Conservation (phyloP, 164 flowering plant genomes). For the Kingdonia uniflora region DNA sequence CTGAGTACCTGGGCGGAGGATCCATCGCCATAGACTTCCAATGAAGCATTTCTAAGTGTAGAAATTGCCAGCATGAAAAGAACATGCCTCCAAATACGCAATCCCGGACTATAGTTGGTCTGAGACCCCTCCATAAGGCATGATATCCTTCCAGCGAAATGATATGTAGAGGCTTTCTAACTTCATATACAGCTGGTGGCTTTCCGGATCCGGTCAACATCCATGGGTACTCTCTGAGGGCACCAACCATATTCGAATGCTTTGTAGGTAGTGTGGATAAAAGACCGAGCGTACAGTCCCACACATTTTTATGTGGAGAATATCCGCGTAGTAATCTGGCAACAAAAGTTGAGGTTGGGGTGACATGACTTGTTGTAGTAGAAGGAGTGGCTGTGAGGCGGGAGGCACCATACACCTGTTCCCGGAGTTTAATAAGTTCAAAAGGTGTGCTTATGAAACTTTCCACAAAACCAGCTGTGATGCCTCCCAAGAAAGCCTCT, state of each 20-base stretch:
- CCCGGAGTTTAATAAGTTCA: conserved; percentile 74
- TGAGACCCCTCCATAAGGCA: conserved; percentile 72
- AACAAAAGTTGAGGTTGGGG: conserved; percentile 25
- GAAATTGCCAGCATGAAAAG: conserved; percentile 76
- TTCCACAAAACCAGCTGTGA: conserved; percentile 67
- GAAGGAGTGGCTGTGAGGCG: conserved; percentile 21
- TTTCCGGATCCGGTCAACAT: conserved; percentile 91
- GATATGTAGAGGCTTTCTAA: conserved; percentile 40
- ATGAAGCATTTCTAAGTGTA: conserved; percentile 66
- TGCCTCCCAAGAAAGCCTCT: conserved; percentile 82
- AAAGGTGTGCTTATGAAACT: conserved; percentile 66
- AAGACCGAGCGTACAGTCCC: conserved; percentile 47
- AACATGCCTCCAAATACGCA: conserved; percentile 71
- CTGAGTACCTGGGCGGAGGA: conserved; percentile 56
- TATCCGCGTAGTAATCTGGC: conserved; percentile 47
- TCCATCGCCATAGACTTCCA: conserved; percentile 83
- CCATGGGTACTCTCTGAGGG: conserved; percentile 83
- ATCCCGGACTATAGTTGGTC: conserved; percentile 73
- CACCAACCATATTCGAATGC: conserved; percentile 42
- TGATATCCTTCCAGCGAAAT: conserved; percentile 77
- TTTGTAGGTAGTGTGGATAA: conserved; percentile 49
- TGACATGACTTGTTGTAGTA: conserved; percentile 19
- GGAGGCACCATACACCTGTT: conserved; percentile 73
- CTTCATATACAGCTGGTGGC: conserved; percentile 56
- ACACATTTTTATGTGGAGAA: conserved; percentile 43